Base-by-base conservation (phyloP, 257 asterid genomes). In the Fraxinus excelsior region DNA sequence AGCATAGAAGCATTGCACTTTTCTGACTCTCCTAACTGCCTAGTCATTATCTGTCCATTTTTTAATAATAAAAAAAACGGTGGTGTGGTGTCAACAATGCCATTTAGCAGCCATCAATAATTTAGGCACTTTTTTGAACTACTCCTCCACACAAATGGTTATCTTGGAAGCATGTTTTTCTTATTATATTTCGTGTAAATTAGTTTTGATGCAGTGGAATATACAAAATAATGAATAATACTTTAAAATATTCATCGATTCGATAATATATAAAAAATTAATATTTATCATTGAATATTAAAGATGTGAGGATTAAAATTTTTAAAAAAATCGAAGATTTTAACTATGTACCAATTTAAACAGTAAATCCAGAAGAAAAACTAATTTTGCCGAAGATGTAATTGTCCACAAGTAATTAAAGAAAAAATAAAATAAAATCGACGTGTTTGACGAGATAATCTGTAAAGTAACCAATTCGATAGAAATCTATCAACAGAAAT, bases 21-120 rank as follows among this genome's bases (percentile, higher is more conserved):
- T 85, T 71, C 76, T 73, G 40, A 69, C 67, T 51, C 58, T 29
- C 56, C 78, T 44, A 86, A 76, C 85, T 28, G 81, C 76, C 80
- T 67, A 65, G 38, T 73, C 42, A 66, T 26, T 71, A 79, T 81
- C 79, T 78, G 87, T 51, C 85, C 13, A 64, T n/a, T 51, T 13
- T 70, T 72, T 60, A 31, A 60, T 79, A 25, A 62, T 7, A 14
- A 16, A 5, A 42, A 31, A 6, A 70, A 13, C 14, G 38, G 76
- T 16, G 34, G n/a, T 6, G 76, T 16, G 34, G n/a, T 6, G 28
- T 66, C 31, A 60, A 60, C 67, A 60, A 23, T 9, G 23, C 58
- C 56, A 73, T 40, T 16, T 40, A 58, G 76, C 70, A 40, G n/a
- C 49, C 34, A 70, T 42, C 58, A 13, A 70, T 4, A 70, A 29